Percentiles rank a stretch among this genome's conserved stretches.
Evolutionary conservation across 1,284 basidiomycete genomes (phyloP).

Genomic region (Rhodotorula sp.): DNA sequence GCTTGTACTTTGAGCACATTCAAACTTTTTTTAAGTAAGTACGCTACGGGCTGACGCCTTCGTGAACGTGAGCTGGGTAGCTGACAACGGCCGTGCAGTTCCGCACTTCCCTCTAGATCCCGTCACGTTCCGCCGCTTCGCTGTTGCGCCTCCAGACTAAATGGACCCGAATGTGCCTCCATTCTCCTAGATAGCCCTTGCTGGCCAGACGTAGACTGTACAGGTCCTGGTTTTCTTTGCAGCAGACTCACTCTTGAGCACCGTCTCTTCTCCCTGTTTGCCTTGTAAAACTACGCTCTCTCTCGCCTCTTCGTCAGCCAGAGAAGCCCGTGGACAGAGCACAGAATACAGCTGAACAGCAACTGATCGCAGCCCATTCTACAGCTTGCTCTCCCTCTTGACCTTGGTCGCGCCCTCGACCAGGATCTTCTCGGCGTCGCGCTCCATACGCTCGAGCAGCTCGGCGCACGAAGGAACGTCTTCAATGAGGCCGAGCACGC

Average conservation of each 20-base stretch:
- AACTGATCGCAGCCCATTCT: neutral
- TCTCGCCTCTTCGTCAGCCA: neutral
- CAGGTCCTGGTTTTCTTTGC: too few relatives aligned
- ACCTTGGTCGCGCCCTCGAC: slow-evolving; percentile 27
- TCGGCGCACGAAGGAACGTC: slow-evolving; percentile 83
- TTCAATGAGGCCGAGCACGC: slow-evolving; percentile 71
- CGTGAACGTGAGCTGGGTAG: too few relatives aligned
- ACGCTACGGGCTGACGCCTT: too few relatives aligned
- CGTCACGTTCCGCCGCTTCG: too few relatives aligned
- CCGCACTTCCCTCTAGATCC: too few relatives aligned
- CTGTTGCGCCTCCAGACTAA: too few relatives aligned
- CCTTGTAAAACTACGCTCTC: neutral
- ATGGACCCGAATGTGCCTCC: too few relatives aligned
- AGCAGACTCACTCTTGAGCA: neutral
- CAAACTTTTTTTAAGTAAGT: too few relatives aligned
- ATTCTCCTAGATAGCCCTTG: too few relatives aligned
- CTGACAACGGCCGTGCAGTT: too few relatives aligned
- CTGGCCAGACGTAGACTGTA: too few relatives aligned
- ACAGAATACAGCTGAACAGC: neutral
- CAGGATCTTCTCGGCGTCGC: slow-evolving; percentile 64
- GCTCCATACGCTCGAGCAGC: slow-evolving; percentile 70
- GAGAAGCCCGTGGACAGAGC: neutral
- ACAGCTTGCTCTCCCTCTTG: slow-evolving; percentile 34
- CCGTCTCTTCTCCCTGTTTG: neutral
- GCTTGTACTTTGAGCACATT: too few relatives aligned